Base-by-base conservation (phyloP, 257 asterid species). In the Solanum verrucosum region DNA sequence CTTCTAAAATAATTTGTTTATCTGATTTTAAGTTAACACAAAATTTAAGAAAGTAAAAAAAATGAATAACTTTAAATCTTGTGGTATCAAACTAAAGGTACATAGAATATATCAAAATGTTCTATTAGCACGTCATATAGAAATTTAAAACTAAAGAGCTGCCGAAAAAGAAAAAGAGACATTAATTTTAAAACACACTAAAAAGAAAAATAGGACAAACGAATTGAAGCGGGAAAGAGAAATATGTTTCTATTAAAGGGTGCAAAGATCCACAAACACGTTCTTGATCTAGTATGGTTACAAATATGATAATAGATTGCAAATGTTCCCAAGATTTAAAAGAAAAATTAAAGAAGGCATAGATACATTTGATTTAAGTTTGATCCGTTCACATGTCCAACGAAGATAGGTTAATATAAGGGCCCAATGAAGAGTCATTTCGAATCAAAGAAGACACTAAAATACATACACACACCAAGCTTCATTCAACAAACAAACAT, bases 321-420 rank as follows among this genome's bases (percentile, higher is more conserved):
- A 78, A 25, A 42, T 25, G 84, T 78, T 42, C 35, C 37, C 25
- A n/a, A 40, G 9, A 78, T 42, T 25, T 25, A 78, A 81, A 27
- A 8, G 3, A 5, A 27, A 25, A n/a, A 83, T 44, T 44, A 44
- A 14, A 73, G 8, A 6, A 9, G 13, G 20, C 20, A 75, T 10
- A 37, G 56, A 35, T 35, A 35, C 52, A 35, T 21, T 10, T 34
- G 52, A 21, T 75, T 75, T n/a, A 81, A 81, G 40, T 13, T 81
- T 81, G 84, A 79, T 44, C 15, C 20, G 18, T 81, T 81, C 44
- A 81, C 68, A 52, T 81, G 85, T 81, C 85, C 85, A 81, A 29
- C 85, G 85, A 81, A 81, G 29, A 29, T 81, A 49, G 29, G 29
- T 82, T 81, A 81, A 29, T 81, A 81, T 4, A 46, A 44, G 42